Conservation (phyloP, 1,284 basidiomycete species). For the Cutaneotrichosporon arboriforme region DNA sequence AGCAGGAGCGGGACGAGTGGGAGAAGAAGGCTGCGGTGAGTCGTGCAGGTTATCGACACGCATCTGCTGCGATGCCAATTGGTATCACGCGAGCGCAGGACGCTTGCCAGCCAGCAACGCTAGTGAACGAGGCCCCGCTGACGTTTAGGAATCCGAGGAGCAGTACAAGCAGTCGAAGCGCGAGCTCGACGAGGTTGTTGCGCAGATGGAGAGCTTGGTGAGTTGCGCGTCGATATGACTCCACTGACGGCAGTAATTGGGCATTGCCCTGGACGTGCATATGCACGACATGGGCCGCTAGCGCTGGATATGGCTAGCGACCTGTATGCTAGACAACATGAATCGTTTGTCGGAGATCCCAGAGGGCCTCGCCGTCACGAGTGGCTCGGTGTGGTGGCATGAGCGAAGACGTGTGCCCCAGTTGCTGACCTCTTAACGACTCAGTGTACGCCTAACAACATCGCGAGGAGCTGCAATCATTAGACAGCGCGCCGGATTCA, state of each 20-base stretch:
- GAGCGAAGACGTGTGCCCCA: too few species aligned
- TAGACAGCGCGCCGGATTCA: too few species aligned
- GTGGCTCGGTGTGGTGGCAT: too few species aligned
- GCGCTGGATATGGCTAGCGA: not conserved
- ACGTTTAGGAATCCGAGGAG: constrained; percentile 60
- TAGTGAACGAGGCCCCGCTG: constrained; percentile 9
- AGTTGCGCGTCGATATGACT: constrained; percentile 8
- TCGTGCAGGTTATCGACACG: not conserved
- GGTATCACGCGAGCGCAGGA: too few species aligned
- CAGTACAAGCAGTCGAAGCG: constrained; percentile 73
- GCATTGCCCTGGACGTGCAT: not conserved
- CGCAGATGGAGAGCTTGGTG: constrained; percentile 69
- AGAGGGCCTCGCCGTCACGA: too few species aligned
- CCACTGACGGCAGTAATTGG: constrained; percentile 5
- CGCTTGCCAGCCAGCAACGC: not conserved
- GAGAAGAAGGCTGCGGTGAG: constrained; percentile 90
- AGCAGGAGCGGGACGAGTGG: constrained; percentile 88
- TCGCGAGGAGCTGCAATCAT: too few species aligned
- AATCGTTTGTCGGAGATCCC: constrained; percentile 2
- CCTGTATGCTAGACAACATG: constrained; percentile 9
- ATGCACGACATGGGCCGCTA: constrained; percentile 1
- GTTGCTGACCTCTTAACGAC: too few species aligned
- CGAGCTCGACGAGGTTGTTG: constrained; percentile 82
- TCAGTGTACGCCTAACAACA: too few species aligned
- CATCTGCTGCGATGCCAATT: not conserved